Evolutionary conservation across 371 early-diverging fungal species (phyloP).

Genomic region (Mortierella sp.): DNA sequence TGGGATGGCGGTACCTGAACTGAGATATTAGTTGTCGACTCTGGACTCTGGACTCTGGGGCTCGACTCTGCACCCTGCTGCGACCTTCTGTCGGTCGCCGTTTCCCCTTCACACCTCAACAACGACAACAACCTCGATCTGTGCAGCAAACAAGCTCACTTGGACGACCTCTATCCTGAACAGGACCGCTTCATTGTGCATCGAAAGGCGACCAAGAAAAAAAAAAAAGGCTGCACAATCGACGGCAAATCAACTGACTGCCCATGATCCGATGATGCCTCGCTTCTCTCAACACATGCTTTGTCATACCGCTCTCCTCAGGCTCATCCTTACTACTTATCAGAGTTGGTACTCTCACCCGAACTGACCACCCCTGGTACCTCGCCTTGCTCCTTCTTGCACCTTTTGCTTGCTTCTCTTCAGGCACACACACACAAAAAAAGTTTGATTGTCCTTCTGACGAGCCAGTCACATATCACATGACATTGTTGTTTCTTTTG

Average conservation of each 20-base stretch:
- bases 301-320: too few species aligned
- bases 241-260: too few species aligned
- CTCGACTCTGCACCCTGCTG: neutral
- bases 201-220: neutral
- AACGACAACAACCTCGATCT: too few species aligned
- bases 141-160: too few species aligned
- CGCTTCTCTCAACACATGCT: too few species aligned
- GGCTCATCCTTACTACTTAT: too few species aligned
- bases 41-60: neutral
- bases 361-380: neutral
- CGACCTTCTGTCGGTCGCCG: neutral
- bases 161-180: too few species aligned
- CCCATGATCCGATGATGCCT: too few species aligned
- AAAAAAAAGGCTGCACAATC: too few species aligned
- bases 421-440: neutral
- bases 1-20: neutral
- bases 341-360: too few species aligned
- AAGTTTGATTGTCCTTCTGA: neutral
- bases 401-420: neutral
- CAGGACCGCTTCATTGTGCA: too few species aligned
- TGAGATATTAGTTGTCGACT: neutral
- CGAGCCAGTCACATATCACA: slow-evolving; percentile 1
- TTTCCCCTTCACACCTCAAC: neutral
- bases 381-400: neutral
- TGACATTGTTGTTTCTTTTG: slow-evolving; percentile 12